A percentile compares a stretch with the other conserved stretches of the same genome.
These are phyloP conservation scores for Tetraselmis chui DNA, from an alignment of 139 green algal genomes.

Conservation along the genomic window DNA sequence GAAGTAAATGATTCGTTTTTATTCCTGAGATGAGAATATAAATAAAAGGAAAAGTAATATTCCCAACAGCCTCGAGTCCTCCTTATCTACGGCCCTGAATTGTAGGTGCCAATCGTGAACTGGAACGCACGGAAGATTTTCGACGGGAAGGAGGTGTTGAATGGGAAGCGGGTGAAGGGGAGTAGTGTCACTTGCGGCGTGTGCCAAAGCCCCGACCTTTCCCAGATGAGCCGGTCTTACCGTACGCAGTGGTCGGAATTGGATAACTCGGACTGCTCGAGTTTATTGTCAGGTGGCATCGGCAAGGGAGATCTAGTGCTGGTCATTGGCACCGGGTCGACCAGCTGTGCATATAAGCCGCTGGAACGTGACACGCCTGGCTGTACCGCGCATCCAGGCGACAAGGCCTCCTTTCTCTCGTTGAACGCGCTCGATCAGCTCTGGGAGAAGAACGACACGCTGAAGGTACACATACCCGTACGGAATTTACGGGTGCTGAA, in stretches of 20 bases:
- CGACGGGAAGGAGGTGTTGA: background rate
- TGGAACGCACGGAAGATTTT: background rate
- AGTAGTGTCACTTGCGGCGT: background rate
- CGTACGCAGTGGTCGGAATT: background rate
- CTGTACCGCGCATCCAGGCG: background rate
- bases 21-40: too few relatives aligned
- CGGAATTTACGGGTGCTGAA: background rate
- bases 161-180: background rate
- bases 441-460: background rate
- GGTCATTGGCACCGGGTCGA: background rate
- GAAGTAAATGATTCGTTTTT: too few relatives aligned
- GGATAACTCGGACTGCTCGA: background rate
- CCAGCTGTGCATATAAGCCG: too few relatives aligned
- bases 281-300: background rate
- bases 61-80: too few relatives aligned
- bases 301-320: background rate
- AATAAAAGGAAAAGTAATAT: too few relatives aligned
- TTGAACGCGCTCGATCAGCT: background rate
- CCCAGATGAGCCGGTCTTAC: background rate
- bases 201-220: background rate
- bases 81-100: too few relatives aligned
- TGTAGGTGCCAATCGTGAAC: background rate
- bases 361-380: too few relatives aligned
- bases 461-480: background rate
- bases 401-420: background rate